These are phyloP conservation scores for Phoma sp. DNA, from an alignment of 2,329 filamentous ascomycete species.

Conservation along the genomic window DNA sequence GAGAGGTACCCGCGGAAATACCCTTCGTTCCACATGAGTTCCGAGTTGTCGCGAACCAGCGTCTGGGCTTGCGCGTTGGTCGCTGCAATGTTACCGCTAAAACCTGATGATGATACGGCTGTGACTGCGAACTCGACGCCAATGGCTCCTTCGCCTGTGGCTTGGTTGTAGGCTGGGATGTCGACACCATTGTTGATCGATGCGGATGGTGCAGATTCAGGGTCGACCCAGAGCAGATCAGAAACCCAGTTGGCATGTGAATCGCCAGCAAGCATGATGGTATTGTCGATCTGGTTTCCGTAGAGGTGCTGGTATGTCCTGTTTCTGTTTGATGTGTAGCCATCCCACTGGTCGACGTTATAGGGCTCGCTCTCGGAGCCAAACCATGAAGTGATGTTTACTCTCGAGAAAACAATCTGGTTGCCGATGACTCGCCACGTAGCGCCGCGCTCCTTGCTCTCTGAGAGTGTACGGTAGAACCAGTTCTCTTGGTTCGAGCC, in stretches of 20 bases:
- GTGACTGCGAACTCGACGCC: conserved; percentile 65
- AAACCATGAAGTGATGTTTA: conserved; percentile 21
- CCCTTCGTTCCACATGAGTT: conserved; percentile 64
- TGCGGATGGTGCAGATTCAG: conserved; percentile 19
- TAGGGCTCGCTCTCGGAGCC: conserved; percentile 10
- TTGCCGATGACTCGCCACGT: conserved; percentile 73
- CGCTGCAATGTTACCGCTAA: conserved; percentile 58
- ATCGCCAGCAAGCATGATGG: conserved; percentile 73
- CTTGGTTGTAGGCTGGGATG: conserved; percentile 38
- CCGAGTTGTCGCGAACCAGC: conserved; percentile 57
- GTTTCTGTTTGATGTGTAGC: conserved; percentile 71
- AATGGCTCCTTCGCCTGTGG: conserved; percentile 45
- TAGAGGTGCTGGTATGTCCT: conserved; percentile 70
- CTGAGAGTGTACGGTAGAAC: conserved; percentile 48
- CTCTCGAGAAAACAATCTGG: conserved; percentile 57
- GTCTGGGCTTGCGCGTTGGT: conserved; percentile 51
- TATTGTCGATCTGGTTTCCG: conserved; percentile 70
- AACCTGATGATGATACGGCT: conserved; percentile 40
- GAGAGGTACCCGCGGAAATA: conserved; percentile 18
- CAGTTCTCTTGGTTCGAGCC: conserved; percentile 73
- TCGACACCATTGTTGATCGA: conserved; percentile 22
- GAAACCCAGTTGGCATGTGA: conserved; percentile 65
- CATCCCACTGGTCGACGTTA: conserved; percentile 62
- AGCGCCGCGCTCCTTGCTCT: conserved; percentile 64
- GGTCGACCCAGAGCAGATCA: conserved; percentile 50